Conservation (phyloP, 352 stramenopile genomes). For the Phytophthora ramorum region DNA sequence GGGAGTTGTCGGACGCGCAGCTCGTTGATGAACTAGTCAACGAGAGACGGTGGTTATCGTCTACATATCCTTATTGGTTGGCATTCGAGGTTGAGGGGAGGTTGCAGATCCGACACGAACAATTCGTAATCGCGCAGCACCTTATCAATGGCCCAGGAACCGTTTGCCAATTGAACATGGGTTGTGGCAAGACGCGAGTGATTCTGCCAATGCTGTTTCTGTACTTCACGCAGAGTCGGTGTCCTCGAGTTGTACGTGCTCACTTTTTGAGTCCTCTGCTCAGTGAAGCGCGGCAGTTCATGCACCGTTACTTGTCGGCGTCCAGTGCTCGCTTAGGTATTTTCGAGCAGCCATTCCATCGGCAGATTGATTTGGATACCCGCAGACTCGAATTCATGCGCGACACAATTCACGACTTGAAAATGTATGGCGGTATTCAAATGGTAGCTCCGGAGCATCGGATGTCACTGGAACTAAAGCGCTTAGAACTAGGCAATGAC, state of each 20-base stretch:
- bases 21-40: conserved; percentile 67
- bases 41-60: conserved; percentile 53
- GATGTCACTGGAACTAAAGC: conserved; percentile 90
- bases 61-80: conserved; percentile 79
- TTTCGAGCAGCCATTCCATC: conserved; percentile 77
- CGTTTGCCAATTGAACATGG: conserved; percentile 91
- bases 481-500: conserved; percentile 27
- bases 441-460: conserved; percentile 88
- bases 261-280: conserved; percentile 73
- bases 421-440: conserved; percentile 52
- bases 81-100: conserved; percentile 87
- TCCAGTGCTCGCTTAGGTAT: conserved; percentile 50
- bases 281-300: conserved; percentile 69
- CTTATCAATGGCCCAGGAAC: conserved; percentile 69
- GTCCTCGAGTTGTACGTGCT: conserved; percentile 46
- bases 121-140: conserved; percentile 79
- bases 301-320: conserved; percentile 64
- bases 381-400: conserved; percentile 38
- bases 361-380: conserved; percentile 49
- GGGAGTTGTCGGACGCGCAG: conserved; percentile 25
- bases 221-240: conserved; percentile 45
- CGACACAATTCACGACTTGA: conserved; percentile 47
- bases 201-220: conserved; percentile 91
- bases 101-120: conserved; percentile 84
- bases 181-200: conserved; percentile 87